A percentile compares a stretch with the other conserved stretches of the same genome.
Conservation (phyloP, 768 basidiomycete species). For the Pleurotus sapidus region DNA sequence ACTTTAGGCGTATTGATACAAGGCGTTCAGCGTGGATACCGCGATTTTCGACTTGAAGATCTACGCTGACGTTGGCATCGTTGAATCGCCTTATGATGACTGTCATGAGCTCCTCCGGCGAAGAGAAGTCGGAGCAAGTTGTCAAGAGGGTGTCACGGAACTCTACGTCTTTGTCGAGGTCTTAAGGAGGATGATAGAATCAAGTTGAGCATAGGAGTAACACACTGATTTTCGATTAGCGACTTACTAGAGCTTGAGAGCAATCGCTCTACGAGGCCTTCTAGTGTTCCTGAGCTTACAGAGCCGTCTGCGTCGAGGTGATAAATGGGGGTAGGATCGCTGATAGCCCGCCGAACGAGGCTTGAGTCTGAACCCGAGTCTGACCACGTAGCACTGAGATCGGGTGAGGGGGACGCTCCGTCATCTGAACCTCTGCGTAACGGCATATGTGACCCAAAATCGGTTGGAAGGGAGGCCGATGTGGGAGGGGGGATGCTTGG, state of each 20-base stretch:
- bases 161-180: slow-evolving; percentile 28
- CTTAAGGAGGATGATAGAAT: slow-evolving; percentile 13
- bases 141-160: slow-evolving; percentile 39
- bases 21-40: neutral
- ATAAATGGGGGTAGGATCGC: slow-evolving; percentile 22
- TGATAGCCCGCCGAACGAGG: slow-evolving; percentile 18
- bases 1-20: slow-evolving; percentile 34
- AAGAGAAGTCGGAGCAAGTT: slow-evolving; percentile 40
- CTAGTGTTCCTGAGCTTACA: slow-evolving; percentile 38
- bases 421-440: neutral
- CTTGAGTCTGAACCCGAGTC: slow-evolving; percentile 19
- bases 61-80: slow-evolving; percentile 22
- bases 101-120: slow-evolving; percentile 35
- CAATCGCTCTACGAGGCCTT: slow-evolving; percentile 38
- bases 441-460: neutral
- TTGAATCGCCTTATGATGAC: slow-evolving; percentile 36
- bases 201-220: neutral
- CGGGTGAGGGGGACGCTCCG: neutral
- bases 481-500: neutral
- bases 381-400: slow-evolving; percentile 14
- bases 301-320: slow-evolving; percentile 22
- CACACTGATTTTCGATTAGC: neutral
- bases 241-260: slow-evolving; percentile 32
- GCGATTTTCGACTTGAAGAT: slow-evolving; percentile 21
- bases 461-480: slow-evolving; percentile 3